Conservation (phyloP, 2,329 filamentous ascomycete genomes). For the Penicillium thymicola region DNA sequence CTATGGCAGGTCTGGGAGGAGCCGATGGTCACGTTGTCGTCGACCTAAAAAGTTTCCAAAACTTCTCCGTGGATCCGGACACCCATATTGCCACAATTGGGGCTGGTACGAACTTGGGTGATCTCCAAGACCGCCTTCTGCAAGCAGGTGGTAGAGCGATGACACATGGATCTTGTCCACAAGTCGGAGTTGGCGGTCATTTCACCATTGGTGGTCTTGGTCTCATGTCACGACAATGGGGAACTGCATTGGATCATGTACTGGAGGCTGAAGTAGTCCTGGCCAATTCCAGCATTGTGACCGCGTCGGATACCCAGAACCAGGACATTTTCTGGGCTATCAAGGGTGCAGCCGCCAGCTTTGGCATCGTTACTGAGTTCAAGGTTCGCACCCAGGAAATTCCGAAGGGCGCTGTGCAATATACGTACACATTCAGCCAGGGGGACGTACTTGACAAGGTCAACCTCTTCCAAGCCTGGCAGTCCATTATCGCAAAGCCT, state of each 20-base stretch:
- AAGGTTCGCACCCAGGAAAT: slow-evolving; percentile 37
- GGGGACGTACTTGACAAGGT: slow-evolving; percentile 50
- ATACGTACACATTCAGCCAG: slow-evolving; percentile 55
- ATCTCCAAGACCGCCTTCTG: slow-evolving; percentile 33
- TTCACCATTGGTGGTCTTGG: slow-evolving; percentile 41
- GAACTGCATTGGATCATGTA: slow-evolving; percentile 52
- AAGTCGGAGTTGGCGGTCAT: slow-evolving; percentile 42
- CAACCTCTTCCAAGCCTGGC: slow-evolving; percentile 56
- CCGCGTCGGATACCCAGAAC: slow-evolving; percentile 28
- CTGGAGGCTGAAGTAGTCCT: slow-evolving; percentile 49
- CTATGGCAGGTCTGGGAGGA: slow-evolving; percentile 32
- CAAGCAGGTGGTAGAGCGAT: slow-evolving; percentile 33
- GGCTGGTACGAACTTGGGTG: slow-evolving; percentile 33
- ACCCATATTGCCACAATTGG: slow-evolving; percentile 37
- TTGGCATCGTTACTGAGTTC: slow-evolving; percentile 41
- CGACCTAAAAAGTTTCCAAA: slow-evolving; percentile 30
- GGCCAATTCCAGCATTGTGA: slow-evolving; percentile 37
- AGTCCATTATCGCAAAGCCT: slow-evolving; percentile 54
- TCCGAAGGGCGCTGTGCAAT: slow-evolving; percentile 53
- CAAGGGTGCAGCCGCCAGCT: slow-evolving; percentile 37
- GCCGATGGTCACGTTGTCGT: slow-evolving; percentile 31
- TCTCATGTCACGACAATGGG: slow-evolving; percentile 48
- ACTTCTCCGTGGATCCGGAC: slow-evolving; percentile 32
- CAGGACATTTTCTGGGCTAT: slow-evolving; percentile 37
- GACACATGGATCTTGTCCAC: slow-evolving; percentile 39